Percentiles rank a stretch among this genome's conserved stretches.
Conservation (phyloP, 1,284 basidiomycete species). For the Tilletia indica region DNA sequence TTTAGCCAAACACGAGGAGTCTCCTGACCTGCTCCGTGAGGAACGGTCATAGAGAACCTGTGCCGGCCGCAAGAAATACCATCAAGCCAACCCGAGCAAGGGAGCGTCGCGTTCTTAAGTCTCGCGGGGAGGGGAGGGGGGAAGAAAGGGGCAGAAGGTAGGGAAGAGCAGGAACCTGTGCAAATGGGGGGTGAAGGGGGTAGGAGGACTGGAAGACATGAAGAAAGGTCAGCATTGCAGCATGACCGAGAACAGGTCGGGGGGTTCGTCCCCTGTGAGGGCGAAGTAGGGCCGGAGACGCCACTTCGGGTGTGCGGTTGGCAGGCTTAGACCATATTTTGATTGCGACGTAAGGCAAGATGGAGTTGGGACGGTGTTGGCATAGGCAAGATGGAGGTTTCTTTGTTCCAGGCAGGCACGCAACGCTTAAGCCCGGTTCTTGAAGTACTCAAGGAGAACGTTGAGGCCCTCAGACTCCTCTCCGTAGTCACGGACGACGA, state of each 20-base stretch:
- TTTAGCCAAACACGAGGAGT: too few species aligned
- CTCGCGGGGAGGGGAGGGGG: not conserved
- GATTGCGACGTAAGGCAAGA: too few species aligned
- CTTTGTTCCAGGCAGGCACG: not conserved
- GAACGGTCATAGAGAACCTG: not conserved
- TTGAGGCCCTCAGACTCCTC: constrained; percentile 92
- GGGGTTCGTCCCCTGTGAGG: too few species aligned
- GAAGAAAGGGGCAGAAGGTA: not conserved
- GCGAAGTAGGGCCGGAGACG: too few species aligned
- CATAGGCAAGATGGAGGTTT: too few species aligned
- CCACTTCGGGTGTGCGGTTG: too few species aligned
- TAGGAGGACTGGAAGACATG: too few species aligned
- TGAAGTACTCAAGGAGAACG: constrained; percentile 95
- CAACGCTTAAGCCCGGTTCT: constrained; percentile 66
- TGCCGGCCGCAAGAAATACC: not conserved
- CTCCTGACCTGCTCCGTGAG: constrained; percentile 8
- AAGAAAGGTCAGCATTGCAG: too few species aligned
- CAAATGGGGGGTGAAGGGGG: not conserved
- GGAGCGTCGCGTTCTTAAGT: constrained; percentile 17
- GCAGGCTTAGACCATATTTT: too few species aligned
- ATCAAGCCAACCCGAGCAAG: not conserved
- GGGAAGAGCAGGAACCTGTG: not conserved
- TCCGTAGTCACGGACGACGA: constrained; percentile 98
- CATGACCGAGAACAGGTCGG: too few species aligned
- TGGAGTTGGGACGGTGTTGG: too few species aligned